A percentile compares a stretch with the other conserved stretches of the same genome.
Evolutionary conservation across 768 basidiomycete genomes (phyloP).

Genomic region (Arthromyces matolae): DNA sequence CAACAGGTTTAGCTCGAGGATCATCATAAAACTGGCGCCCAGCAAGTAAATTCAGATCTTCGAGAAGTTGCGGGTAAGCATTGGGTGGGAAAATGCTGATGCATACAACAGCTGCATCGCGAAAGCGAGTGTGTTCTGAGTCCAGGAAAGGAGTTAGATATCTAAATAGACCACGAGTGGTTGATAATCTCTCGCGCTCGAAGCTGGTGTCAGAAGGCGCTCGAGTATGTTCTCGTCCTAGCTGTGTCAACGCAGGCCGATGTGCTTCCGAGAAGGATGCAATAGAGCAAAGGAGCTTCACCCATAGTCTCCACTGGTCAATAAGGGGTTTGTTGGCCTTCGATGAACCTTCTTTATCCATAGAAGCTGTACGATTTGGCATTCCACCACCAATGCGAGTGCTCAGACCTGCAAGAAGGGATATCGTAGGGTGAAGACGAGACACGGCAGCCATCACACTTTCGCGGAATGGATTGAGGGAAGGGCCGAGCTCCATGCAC

Average conservation of each 20-base stretch:
- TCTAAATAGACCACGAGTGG: conserved; percentile 78
- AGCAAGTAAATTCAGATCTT: conserved; percentile 77
- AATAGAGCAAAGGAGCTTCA: conserved; percentile 83
- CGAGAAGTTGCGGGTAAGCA: conserved; percentile 76
- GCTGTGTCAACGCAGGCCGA: conserved; percentile 48
- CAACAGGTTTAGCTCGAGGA: conserved; percentile 40
- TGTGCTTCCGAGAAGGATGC: conserved; percentile 60
- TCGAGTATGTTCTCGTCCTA: conserved; percentile 65
- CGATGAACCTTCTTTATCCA: conserved; percentile 50
- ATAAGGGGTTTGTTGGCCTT: conserved; percentile 59
- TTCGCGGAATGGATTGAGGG: conserved; percentile 55
- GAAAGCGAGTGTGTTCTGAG: conserved; percentile 78
- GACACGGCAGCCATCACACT: conserved; percentile 63
- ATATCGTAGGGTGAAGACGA: conserved; percentile 69
- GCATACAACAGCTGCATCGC: conserved; percentile 82
- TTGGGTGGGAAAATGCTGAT: conserved; percentile 81
- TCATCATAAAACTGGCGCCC: conserved; percentile 86
- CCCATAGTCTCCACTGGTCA: conserved; percentile 82
- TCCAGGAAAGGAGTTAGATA: conserved; percentile 86
- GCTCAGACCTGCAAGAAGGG: conserved; percentile 70
- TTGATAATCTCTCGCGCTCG: conserved; percentile 79
- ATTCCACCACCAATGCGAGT: conserved; percentile 47
- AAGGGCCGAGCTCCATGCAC: conserved; percentile 46
- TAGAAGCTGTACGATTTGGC: conserved; percentile 34
- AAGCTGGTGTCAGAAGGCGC: conserved; percentile 71